phyloP scores from a whole-genome alignment of 805 yeast genomes.

The Nakazawaea ishiwadae region DNA sequence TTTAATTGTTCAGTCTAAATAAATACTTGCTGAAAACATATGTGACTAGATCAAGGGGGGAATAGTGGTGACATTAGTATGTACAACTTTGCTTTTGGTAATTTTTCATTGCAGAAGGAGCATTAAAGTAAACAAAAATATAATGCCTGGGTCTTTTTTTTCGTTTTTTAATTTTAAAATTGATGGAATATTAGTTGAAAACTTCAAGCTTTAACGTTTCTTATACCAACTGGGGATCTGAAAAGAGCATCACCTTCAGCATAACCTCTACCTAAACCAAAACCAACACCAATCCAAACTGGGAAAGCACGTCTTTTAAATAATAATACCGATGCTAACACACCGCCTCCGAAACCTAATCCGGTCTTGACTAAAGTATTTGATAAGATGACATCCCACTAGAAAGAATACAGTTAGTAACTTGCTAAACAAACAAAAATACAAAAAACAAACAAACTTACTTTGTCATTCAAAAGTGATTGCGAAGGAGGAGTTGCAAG shows the following conservation, averaged over 20 bases:
- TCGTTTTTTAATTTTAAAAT: too few relatives aligned
- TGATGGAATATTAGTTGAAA: not conserved
- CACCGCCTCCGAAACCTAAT: constrained; percentile 95
- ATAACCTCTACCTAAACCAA: constrained; percentile 96
- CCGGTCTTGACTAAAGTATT: constrained; percentile 94
- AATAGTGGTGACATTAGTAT: constrained; percentile 3
- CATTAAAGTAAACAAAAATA: too few relatives aligned
- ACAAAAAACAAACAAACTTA: constrained; percentile 17
- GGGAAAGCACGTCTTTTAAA: constrained; percentile 97
- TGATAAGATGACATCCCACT: constrained; percentile 95
- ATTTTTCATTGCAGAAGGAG: not conserved
- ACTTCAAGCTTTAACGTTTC: constrained; percentile 63
- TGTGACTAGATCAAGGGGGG: too few relatives aligned
- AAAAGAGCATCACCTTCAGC: constrained; percentile 98
- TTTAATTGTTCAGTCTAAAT: constrained; percentile 2
- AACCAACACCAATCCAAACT: constrained; percentile 95
- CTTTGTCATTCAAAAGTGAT: constrained; percentile 58
- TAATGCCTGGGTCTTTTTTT: too few relatives aligned
- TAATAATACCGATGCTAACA: constrained; percentile 80
- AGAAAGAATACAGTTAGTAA: not conserved
- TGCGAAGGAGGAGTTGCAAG: constrained; percentile 38
- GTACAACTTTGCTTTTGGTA: not conserved
- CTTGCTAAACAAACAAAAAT: constrained; percentile 5
- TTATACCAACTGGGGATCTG: constrained; percentile 75
- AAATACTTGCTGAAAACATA: not conserved